Evolutionary conservation across 768 basidiomycete genomes (phyloP), one percentile per base, ranked within the genome.

Genomic region (Pleurotus salmoneostramineus): DNA sequence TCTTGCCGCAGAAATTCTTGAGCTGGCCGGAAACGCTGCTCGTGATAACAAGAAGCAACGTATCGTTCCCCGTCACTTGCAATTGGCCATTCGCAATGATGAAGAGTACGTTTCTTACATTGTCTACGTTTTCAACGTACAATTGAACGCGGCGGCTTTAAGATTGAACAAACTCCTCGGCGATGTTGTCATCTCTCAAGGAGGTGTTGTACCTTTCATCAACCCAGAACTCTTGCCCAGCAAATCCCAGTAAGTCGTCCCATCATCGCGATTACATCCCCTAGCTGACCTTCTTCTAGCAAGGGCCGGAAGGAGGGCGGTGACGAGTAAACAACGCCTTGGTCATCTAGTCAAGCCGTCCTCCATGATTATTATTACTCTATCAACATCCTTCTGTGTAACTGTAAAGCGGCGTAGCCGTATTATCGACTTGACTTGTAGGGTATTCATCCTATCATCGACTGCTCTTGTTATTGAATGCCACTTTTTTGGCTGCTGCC

Each of bases 151-250:
- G 36, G 21, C 21, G 21, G 21, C 21, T 27, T 27, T n/a, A 54
- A 88, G 86, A 65, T 73, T 90, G 70, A 85, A 85, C 71, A 82
- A 77, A 67, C 78, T 91, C 46, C 82, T 91, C 45, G 88, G 87
- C 27, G 78, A 87, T 63, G 95, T 96, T 62, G 86, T 94, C 73
- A 95, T 96, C 77, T 94, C 93, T 35, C 93, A 96, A 72, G 95
- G 95, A 74, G 95, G 95, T 81, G 92, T 94, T 58, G 88, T 93
- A 15, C 91, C 91, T 58, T 83, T 83, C 69, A 96, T 96, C 69
- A 80, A 83, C 45, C 43, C 45, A 5, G 58, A 75, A 66, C 70
- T 78, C 11, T 64, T 78, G 36, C 77, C 77, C 8, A 40, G n/a
- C 14, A 55, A 55, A 40, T 55, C 52, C 5, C 40, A 43, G 52